phyloP scores from a whole-genome alignment of 805 yeast species.

The Sugiyamaella mastotermitis region DNA sequence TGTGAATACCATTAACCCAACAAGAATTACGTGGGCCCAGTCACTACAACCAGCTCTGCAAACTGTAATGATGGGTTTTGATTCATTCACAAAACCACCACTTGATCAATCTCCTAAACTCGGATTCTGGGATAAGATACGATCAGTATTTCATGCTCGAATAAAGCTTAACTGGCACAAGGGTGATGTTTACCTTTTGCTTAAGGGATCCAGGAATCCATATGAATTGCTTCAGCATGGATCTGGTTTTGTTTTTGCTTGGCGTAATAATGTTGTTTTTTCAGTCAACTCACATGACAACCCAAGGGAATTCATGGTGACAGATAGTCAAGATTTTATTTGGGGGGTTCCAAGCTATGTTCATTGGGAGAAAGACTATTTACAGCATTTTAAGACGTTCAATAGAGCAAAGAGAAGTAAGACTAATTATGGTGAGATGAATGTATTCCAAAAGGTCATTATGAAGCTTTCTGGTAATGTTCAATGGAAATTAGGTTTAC shows the following conservation, averaged over 20 bases:
- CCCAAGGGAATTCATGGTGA: conserved; percentile 59
- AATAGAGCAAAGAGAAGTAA: conserved; percentile 28
- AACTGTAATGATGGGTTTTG: conserved; percentile 69
- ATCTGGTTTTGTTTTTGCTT: conserved; percentile 73
- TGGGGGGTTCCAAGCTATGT: conserved; percentile 76
- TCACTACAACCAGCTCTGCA: conserved; percentile 81
- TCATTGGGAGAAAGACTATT: conserved; percentile 33
- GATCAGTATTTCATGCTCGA: conserved; percentile 72
- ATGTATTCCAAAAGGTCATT: conserved; percentile 38
- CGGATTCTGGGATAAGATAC: conserved; percentile 90
- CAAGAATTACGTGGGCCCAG: conserved; percentile 77
- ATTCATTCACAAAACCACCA: conserved; percentile 84
- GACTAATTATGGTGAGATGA: conserved; percentile 21
- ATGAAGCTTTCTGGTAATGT: conserved; percentile 65
- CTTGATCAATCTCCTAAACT: conserved; percentile 76
- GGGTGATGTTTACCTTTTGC: conserved; percentile 33
- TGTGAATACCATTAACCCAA: conserved; percentile 50
- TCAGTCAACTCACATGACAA: conserved; percentile 60
- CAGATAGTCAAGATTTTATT: conserved; percentile 53
- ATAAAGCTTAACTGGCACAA: conserved; percentile 46
- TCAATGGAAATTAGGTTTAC: conserved; percentile 69
- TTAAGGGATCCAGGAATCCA: conserved; percentile 75
- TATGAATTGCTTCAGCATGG: conserved; percentile 59
- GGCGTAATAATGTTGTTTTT: conserved; percentile 57
- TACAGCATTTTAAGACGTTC: conserved; percentile 22